Evolutionary conservation across 768 basidiomycete genomes (phyloP).

Genomic region (Agaricus sinodeliciosus): DNA sequence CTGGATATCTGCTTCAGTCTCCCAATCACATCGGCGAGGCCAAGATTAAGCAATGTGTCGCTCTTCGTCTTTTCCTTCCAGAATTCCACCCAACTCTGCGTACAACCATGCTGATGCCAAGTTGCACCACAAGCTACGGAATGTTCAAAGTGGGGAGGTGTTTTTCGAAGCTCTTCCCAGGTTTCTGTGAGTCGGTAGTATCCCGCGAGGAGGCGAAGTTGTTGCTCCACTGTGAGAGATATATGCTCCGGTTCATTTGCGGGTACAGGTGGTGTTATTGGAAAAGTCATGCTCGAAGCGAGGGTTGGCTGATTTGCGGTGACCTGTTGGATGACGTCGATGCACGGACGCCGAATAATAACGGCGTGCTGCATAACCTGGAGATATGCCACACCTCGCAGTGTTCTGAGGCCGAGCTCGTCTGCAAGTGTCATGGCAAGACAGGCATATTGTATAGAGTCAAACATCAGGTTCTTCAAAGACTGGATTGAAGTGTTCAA

Average conservation of each 20-base stretch:
- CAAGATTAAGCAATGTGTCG: conserved; percentile 52
- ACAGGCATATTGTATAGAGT: conserved; percentile 61
- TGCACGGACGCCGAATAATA: conserved; percentile 30
- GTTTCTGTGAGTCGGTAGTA: conserved; percentile 60
- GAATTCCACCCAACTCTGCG: conserved; percentile 69
- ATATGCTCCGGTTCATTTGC: conserved; percentile 15
- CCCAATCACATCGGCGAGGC: conserved; percentile 62
- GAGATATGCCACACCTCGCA: conserved; percentile 63
- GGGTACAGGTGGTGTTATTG: not conserved
- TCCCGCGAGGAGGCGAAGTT: conserved; percentile 59
- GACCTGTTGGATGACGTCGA: conserved; percentile 21
- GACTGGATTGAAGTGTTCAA: conserved; percentile 53
- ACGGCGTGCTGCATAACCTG: conserved; percentile 65
- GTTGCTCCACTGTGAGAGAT: conserved; percentile 50
- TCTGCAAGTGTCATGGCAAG: conserved; percentile 70
- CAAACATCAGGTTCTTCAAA: conserved; percentile 54
- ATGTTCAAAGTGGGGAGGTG: conserved; percentile 60
- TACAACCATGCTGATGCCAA: conserved; percentile 70
- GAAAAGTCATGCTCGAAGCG: not conserved
- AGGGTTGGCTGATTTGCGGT: conserved; percentile 13
- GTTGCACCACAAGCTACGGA: conserved; percentile 54
- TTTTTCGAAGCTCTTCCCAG: conserved; percentile 58
- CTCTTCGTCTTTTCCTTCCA: conserved; percentile 71
- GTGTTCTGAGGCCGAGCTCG: conserved; percentile 52
- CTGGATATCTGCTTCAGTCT: conserved; percentile 54